Conservation (phyloP, 345 rosid species). For the Citrus reticulata region DNA sequence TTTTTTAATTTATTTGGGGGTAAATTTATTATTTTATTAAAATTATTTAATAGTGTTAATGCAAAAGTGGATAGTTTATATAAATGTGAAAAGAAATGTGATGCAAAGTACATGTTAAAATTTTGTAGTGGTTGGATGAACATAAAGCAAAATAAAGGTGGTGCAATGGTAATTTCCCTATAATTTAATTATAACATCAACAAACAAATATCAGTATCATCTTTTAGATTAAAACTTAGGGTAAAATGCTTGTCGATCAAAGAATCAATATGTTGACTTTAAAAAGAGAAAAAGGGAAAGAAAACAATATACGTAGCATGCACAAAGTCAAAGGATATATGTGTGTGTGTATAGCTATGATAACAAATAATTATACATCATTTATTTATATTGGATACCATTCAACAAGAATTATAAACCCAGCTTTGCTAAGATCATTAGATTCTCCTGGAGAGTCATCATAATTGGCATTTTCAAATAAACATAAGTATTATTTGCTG, state of each 20-base stretch:
- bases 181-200: not conserved
- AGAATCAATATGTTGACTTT: not conserved
- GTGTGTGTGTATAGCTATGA: not conserved
- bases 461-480: not conserved
- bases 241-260: not conserved
- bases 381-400: constrained; percentile 4
- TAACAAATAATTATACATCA: not conserved
- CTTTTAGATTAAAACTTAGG: not conserved
- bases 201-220: too few relatives aligned
- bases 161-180: too few relatives aligned
- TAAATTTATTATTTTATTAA: too few relatives aligned
- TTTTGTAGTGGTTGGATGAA: too few relatives aligned
- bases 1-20: too few relatives aligned
- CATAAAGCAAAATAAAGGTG: too few relatives aligned
- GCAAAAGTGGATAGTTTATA: too few relatives aligned
- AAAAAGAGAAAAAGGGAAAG: not conserved
- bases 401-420: not conserved
- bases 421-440: not conserved
- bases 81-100: too few relatives aligned
- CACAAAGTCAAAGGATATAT: not conserved
- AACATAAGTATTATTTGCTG: not conserved
- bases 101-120: too few relatives aligned
- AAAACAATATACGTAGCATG: not conserved
- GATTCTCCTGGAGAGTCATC: constrained; percentile 4
- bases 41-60: too few relatives aligned